Conservation (phyloP, 306 rosid genomes). For the Corylus americana region DNA sequence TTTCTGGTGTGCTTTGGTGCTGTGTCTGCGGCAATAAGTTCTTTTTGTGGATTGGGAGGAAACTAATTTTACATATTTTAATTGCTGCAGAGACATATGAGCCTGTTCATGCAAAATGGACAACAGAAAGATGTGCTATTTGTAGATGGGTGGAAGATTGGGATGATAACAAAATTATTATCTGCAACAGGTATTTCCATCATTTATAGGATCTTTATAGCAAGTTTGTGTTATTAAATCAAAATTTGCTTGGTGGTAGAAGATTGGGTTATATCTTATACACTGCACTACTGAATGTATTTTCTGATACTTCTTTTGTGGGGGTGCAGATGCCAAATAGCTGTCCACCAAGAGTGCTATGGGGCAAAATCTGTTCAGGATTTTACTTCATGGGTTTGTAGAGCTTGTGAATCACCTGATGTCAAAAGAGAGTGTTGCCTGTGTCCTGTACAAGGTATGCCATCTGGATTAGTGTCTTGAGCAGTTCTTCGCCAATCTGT, state of each 20-base stretch:
- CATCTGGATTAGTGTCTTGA: conserved; percentile 34
- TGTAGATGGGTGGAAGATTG: conserved; percentile 99
- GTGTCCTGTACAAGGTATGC: conserved; percentile 92
- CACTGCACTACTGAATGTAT: conserved; percentile 12
- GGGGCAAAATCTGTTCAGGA: conserved; percentile 80
- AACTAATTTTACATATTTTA: conserved; percentile 31
- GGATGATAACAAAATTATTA: conserved; percentile 94
- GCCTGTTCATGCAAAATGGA: conserved; percentile 87
- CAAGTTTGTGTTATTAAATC: not conserved
- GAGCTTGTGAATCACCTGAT: conserved; percentile 91
- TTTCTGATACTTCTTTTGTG: conserved; percentile 11
- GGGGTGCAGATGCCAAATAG: conserved; percentile 83
- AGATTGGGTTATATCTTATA: not conserved
- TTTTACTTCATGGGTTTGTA: conserved; percentile 98
- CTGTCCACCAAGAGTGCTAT: conserved; percentile 99
- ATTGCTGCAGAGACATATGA: conserved; percentile 73
- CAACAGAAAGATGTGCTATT: conserved; percentile 93
- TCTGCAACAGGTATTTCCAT: conserved; percentile 79
- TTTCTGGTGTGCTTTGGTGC: not conserved
- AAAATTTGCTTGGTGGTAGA: conserved; percentile 14
- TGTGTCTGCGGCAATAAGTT: conserved; percentile 15
- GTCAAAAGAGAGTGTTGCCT: conserved; percentile 91
- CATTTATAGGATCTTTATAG: conserved; percentile 26
- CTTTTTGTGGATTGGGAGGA: conserved; percentile 17
- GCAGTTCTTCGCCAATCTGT: conserved; percentile 12